Base-by-base conservation (phyloP, 169 alveolate species). In the Babesia ovata region DNA sequence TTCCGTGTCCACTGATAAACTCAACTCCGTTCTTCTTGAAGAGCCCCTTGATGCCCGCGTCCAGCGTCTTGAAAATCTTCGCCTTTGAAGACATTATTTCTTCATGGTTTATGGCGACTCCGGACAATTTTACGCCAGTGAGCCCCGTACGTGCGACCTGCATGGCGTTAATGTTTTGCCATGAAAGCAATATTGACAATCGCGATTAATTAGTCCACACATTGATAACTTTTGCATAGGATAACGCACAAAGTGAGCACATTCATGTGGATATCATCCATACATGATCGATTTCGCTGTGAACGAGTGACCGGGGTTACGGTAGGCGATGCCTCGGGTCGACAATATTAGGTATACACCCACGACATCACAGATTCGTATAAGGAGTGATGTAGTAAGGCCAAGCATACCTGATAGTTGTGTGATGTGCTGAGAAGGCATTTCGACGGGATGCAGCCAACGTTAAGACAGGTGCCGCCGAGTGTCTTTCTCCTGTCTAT, bases 381-480 rank as follows among this genome's bases (percentile, higher is more conserved):
- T 33, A n/a, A 49, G 16, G 24, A n/a, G 24, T 49, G 24, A 49
- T 49, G 24, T n/a, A 19, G 2, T 7, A 49, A 22, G 86, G 42
- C 57, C 24, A n/a, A 0, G 3, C 70, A 2, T 70, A 90, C 94
- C 28, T 92, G 91, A 88, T 89, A 94, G 67, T 96, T 92, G 87
- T 96, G 98, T 24, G 98, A 92, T 45, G 96, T 94, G 83, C 94
- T 95, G 29, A 96, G 94, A 73, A 96, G 91, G 49, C 98, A 95
- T 84, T 97, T 97, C 28, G 99, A 96, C 8, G 99, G 99, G 63
- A 98, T 97, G 83, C 99, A 98, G 6, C 99, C 99, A 42, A 97
- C 98, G 84, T 98, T 98, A 49, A 97, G 94, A 87, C 99, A 98
- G 4, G 99, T 98, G 28, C 99, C 99, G 26, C 99, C 99, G 11